Evolutionary conservation across 2,329 filamentous ascomycete species (phyloP).

Genomic region (Penicillium occitanis): DNA sequence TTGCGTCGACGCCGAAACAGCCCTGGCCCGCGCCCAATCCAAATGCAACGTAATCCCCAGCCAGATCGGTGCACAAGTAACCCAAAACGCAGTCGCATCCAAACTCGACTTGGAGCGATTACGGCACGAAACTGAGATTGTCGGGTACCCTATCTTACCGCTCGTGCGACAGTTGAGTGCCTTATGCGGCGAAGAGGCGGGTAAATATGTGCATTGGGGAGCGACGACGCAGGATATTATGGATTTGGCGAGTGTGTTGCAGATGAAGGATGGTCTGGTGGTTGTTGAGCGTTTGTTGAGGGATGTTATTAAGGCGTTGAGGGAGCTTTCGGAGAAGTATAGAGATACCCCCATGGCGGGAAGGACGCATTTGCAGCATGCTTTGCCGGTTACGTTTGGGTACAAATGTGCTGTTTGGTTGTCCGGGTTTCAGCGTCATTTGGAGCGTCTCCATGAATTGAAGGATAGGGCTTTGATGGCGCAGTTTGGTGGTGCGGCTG

Average conservation of each 20-base stretch:
- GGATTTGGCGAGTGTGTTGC: slow-evolving; percentile 55
- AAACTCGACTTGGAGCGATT: slow-evolving; percentile 48
- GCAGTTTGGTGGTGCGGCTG: slow-evolving; percentile 59
- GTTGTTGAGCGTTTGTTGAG: slow-evolving; percentile 50
- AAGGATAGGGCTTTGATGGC: slow-evolving; percentile 51
- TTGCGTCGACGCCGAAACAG: slow-evolving; percentile 54
- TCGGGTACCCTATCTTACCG: slow-evolving; percentile 56
- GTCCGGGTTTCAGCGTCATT: slow-evolving; percentile 51
- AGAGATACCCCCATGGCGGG: slow-evolving; percentile 58
- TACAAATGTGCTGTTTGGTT: slow-evolving; percentile 60
- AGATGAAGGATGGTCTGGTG: slow-evolving; percentile 53
- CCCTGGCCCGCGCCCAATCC: slow-evolving; percentile 54
- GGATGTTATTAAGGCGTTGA: slow-evolving; percentile 47
- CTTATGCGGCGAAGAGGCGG: slow-evolving; percentile 33
- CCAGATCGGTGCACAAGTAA: slow-evolving; percentile 39
- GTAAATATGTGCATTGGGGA: slow-evolving; percentile 59
- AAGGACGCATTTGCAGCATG: slow-evolving; percentile 59
- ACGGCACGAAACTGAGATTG: slow-evolving; percentile 51
- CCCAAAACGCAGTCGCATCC: slow-evolving; percentile 32
- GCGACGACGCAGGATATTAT: slow-evolving; percentile 62
- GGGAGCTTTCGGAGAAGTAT: slow-evolving; percentile 46
- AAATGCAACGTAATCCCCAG: slow-evolving; percentile 49
- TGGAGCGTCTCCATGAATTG: slow-evolving; percentile 50
- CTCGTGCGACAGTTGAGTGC: slow-evolving; percentile 51
- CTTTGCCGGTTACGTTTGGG: slow-evolving; percentile 57